phyloP scores from a whole-genome alignment of 2,329 filamentous ascomycete species.

The Aspergillus clavatus region DNA sequence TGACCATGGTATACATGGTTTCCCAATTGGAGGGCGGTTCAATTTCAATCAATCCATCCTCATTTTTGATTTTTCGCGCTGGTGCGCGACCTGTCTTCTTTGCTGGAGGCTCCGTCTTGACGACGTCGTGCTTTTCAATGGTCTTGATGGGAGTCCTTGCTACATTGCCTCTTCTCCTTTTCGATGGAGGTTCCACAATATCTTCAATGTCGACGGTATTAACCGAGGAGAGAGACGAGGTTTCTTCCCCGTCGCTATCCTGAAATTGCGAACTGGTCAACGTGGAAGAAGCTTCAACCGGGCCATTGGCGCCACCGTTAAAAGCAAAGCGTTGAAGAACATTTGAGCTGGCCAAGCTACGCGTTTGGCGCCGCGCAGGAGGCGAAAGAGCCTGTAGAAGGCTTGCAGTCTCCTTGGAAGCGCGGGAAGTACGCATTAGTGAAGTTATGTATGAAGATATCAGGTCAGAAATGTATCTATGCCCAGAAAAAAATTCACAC shows the following conservation, averaged over 20 bases:
- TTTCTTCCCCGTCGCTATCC: constrained; percentile 21
- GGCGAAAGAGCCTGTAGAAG: constrained; percentile 48
- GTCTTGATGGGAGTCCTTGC: constrained; percentile 17
- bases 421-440: constrained; percentile 53
- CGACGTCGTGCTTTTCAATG: not conserved
- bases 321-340: constrained; percentile 26
- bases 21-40: constrained; percentile 77
- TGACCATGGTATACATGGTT: constrained; percentile 70
- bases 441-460: not conserved
- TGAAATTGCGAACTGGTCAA: not conserved
- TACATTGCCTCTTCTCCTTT: constrained; percentile 48
- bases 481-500: too few species aligned
- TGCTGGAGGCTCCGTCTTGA: not conserved
- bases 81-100: constrained; percentile 35
- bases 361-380: constrained; percentile 40
- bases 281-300: constrained; percentile 26
- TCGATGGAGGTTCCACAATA: constrained; percentile 34
- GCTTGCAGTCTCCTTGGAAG: constrained; percentile 56
- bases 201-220: constrained; percentile 56
- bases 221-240: constrained; percentile 33
- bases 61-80: constrained; percentile 37
- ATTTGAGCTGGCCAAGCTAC: constrained; percentile 35
- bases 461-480: too few species aligned
- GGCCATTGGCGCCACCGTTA: constrained; percentile 11
- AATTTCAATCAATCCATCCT: constrained; percentile 33